Conservation (phyloP, 495 filamentous ascomycete genomes). For the Rostrohypoxylon terebratum region DNA sequence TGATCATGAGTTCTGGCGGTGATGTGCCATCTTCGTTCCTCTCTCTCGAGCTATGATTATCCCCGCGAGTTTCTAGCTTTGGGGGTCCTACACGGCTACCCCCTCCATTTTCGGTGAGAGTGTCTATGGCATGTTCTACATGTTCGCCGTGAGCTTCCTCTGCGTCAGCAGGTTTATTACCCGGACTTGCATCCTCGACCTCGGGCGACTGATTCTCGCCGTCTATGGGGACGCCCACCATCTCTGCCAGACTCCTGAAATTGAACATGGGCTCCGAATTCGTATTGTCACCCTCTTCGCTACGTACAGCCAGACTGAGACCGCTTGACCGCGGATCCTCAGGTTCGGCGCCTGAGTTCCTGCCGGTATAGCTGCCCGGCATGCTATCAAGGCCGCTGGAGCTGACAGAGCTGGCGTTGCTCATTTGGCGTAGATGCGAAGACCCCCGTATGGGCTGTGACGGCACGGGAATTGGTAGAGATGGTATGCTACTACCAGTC, state of each 20-base stretch:
- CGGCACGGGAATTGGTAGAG: slow-evolving; percentile 54
- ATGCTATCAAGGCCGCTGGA: slow-evolving; percentile 78
- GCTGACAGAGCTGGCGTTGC: slow-evolving; percentile 82
- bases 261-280: slow-evolving; percentile 87
- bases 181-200: slow-evolving; percentile 18
- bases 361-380: slow-evolving; percentile 62
- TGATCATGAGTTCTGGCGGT: slow-evolving; percentile 52
- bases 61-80: slow-evolving; percentile 23
- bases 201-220: slow-evolving; percentile 37
- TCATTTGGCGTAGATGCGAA: slow-evolving; percentile 81
- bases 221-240: slow-evolving; percentile 74
- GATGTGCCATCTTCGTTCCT: slow-evolving; percentile 13
- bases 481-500: slow-evolving; percentile 28
- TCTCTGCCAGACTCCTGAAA: slow-evolving; percentile 86
- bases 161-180: slow-evolving; percentile 33
- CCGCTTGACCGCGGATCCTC: slow-evolving; percentile 62
- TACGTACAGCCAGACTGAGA: slow-evolving; percentile 54
- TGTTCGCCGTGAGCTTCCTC: slow-evolving; percentile 43
- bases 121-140: slow-evolving; percentile 36
- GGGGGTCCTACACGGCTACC: slow-evolving; percentile 14
- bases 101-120: neutral
- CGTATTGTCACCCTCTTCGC: slow-evolving; percentile 60
- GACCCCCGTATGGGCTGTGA: slow-evolving; percentile 62
- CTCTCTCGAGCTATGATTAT: slow-evolving; percentile 16
- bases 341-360: slow-evolving; percentile 51